Evolutionary conservation across 2,329 filamentous ascomycete species (phyloP).

Genomic region (Fusarium annulatum): DNA sequence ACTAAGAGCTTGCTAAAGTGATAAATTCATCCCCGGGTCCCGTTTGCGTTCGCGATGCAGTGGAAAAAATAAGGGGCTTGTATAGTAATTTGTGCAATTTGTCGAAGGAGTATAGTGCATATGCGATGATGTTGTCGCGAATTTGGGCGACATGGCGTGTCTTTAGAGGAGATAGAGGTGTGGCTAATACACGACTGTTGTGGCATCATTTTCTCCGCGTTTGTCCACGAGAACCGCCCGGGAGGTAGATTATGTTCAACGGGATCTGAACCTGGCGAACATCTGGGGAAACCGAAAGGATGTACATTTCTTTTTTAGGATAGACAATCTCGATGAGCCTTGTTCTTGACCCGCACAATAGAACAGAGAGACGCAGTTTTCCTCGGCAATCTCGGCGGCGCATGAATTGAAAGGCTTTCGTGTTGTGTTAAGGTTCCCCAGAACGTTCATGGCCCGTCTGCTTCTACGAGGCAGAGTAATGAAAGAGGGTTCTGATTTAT

Average conservation of each 20-base stretch:
- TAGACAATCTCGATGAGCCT: constrained; percentile 6
- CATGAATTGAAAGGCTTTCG: neutral
- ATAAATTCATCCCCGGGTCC: no score
- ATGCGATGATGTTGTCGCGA: constrained; percentile 3
- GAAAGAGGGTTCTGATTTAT: neutral
- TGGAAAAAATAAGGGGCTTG: constrained; percentile 10
- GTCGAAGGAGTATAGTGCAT: neutral
- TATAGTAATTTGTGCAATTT: neutral
- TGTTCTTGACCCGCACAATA: constrained; percentile 12
- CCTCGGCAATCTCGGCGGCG: neutral
- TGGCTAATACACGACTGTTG: neutral
- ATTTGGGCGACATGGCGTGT: neutral
- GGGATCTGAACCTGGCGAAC: constrained; percentile 13
- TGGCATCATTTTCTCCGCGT: constrained; percentile 9
- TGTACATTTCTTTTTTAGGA: neutral
- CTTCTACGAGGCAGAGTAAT: neutral
- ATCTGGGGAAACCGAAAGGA: constrained; percentile 12
- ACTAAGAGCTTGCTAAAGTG: neutral
- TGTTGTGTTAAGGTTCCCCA: neutral
- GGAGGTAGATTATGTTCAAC: constrained; percentile 25
- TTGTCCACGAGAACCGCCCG: constrained; percentile 36
- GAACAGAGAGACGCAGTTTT: constrained; percentile 10
- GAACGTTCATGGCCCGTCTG: neutral
- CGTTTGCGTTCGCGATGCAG: neutral
- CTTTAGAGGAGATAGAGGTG: neutral